phyloP scores from a whole-genome alignment of 2,329 filamentous ascomycete genomes.

The Nigrospora oryzae region DNA sequence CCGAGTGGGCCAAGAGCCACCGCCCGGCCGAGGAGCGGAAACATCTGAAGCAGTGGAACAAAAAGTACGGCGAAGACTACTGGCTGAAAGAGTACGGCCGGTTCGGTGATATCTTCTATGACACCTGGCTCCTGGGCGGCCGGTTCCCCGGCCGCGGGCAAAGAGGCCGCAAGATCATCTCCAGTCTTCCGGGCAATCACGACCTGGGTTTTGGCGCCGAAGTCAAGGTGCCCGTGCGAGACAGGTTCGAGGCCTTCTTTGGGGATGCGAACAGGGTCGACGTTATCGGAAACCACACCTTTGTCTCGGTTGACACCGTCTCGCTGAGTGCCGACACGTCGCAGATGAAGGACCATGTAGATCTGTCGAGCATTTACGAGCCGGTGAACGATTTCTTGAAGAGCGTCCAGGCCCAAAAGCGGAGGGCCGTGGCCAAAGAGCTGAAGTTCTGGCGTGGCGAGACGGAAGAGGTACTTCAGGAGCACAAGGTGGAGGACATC shows the following conservation, averaged over 20 bases:
- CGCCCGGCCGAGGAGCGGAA: conserved; percentile 43
- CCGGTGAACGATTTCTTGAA: conserved; percentile 72
- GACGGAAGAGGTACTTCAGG: conserved; percentile 43
- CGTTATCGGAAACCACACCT: conserved; percentile 87
- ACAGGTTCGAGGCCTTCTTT: conserved; percentile 82
- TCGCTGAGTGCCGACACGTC: conserved; percentile 69
- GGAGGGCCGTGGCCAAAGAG: conserved; percentile 60
- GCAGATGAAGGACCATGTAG: conserved; percentile 38
- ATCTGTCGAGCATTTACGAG: conserved; percentile 58
- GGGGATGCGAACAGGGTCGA: conserved; percentile 88
- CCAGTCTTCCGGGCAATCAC: conserved; percentile 87
- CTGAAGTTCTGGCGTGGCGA: conserved; percentile 56
- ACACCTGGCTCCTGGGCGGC: conserved; percentile 54
- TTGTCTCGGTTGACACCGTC: conserved; percentile 84
- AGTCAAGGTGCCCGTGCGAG: conserved; percentile 69
- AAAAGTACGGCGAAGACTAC: conserved; percentile 69
- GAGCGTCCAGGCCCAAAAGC: conserved; percentile 54
- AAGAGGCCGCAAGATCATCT: conserved; percentile 68
- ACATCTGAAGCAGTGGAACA: conserved; percentile 58
- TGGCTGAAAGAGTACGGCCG: conserved; percentile 83
- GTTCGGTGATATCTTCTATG: conserved; percentile 79
- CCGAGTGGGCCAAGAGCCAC: conserved; percentile 45
- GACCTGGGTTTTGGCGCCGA: conserved; percentile 86
- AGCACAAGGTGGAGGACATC: conserved; percentile 52
- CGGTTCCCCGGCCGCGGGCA: conserved; percentile 47